Evolutionary conservation across 2,329 filamentous ascomycete species (phyloP), one percentile per base, ranked within the genome.

Genomic region (Fulvia fulva): DNA sequence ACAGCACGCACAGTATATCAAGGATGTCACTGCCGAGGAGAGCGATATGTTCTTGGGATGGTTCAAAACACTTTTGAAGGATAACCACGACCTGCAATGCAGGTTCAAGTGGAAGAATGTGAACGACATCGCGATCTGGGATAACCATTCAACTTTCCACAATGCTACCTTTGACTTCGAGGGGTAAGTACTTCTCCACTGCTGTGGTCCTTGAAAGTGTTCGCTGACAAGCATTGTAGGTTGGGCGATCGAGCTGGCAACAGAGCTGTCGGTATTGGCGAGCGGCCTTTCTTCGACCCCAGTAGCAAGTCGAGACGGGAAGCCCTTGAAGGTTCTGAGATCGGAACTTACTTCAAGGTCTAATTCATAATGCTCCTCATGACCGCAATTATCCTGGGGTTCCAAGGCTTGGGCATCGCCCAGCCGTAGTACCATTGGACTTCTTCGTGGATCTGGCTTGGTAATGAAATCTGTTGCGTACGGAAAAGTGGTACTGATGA

Each of bases 81-180:
- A 79, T 54, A 82, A 79, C 67, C 80, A 82, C 64, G 79, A 82
- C 60, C 63, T 81, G 51, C 78, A 80, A 62, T 77, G 80, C 4
- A 65, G 80, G 22, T 75, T 78, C 63, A 73, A 74, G 59, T 82
- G 80, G 80, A 68, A 73, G 65, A 78, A 78, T 59, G 60, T 68
- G 57, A 79, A 81, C 60, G 78, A 80, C 63, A 71, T 80, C 63
- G 67, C 76, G 73, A 85, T 88, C 62, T 89, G 86, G 86, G 86
- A 89, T 67, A 88, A 88, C 60, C 73, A 83, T 6, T 81, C 78
- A 51, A 79, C 75, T 0, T 85, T 82, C 69, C 83, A 86, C 63
- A 80, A 80, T 45, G 84, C 84, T 0, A 88, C 83, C 0, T 86
- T 83, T 61, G 86, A 88, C 63, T 87, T 87, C 47, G 77, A 78